Evolutionary conservation across 306 rosid species (phyloP), one percentile per base, ranked within the genome.

Genomic region (Dryas alaskensis): DNA sequence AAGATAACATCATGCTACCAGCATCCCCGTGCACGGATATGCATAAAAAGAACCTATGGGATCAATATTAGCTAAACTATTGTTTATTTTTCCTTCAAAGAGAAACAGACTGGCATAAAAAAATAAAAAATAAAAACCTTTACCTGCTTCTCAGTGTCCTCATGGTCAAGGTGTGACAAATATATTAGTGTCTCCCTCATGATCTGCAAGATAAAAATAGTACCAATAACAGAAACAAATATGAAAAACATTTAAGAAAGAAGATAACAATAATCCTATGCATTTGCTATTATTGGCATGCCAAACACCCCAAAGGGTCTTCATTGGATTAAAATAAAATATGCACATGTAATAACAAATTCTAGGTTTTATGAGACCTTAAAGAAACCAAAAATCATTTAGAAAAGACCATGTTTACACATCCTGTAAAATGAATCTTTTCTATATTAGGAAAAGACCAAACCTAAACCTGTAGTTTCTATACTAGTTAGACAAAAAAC

Each of bases 151-250:
- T 95, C 99, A 37, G 99, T 95, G 84, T 95, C 99, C 7, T 95
- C 99, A 0, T 95, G 99, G 81, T 95, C 99, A 81, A 95, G 99
- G 77, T 95, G 97, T 47, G 99, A 86, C 86, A 95, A 83, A 60
- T 92, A 95, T 77, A 95, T 95, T 48, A 95, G 91, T 10, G 99
- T 95, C 89, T 95, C 99, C 81, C 99, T 88, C 99, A 95, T 95
- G 85, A 91, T 92, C 99, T 95, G 96, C 78, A 86, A 53, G 59
- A 81, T 43, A 27, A 70, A 78, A 83, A 58, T 49, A 27, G 54
- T 57, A 66, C 46, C 45, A 71, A 54, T 60, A 52, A 67, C 12
- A 40, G 27, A 72, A 63, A 16, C 4, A 39, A 46, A 14, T 25
- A 3, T 25, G 11, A 44, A 42, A 14, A 83, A 65, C 51, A 67